Conservation (phyloP, 306 rosid species). For the Casuarina equisetifolia region DNA sequence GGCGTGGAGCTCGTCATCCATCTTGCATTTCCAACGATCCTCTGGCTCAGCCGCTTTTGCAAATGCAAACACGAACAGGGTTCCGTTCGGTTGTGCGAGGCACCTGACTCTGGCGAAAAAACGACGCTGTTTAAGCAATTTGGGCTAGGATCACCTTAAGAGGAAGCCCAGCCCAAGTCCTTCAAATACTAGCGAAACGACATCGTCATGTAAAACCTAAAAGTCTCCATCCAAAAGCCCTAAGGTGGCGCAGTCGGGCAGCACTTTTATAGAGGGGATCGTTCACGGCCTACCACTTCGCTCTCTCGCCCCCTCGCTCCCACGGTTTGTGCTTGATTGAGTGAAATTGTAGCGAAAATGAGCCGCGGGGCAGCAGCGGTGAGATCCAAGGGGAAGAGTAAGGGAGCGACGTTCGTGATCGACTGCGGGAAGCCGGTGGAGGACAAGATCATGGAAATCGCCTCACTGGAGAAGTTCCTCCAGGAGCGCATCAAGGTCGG, state of each 20-base stretch:
- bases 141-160: neutral
- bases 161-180: neutral
- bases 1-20: constrained; percentile 53
- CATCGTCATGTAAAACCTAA: neutral
- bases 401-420: constrained; percentile 73
- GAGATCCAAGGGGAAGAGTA: constrained; percentile 92
- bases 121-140: neutral
- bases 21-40: constrained; percentile 8
- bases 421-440: constrained; percentile 95
- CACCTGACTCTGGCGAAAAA: neutral
- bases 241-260: neutral
- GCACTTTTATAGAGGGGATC: neutral
- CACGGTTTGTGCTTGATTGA: neutral
- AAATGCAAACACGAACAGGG: neutral
- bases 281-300: no score
- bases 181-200: neutral
- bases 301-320: no score
- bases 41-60: neutral
- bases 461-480: constrained; percentile 89
- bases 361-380: constrained; percentile 67
- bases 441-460: constrained; percentile 97
- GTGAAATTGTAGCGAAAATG: constrained; percentile 46
- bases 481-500: constrained; percentile 96
- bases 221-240: neutral
- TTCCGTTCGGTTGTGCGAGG: neutral